Conservation (phyloP, 768 basidiomycete genomes). For the Rhodotorula sphaerocarpa region DNA sequence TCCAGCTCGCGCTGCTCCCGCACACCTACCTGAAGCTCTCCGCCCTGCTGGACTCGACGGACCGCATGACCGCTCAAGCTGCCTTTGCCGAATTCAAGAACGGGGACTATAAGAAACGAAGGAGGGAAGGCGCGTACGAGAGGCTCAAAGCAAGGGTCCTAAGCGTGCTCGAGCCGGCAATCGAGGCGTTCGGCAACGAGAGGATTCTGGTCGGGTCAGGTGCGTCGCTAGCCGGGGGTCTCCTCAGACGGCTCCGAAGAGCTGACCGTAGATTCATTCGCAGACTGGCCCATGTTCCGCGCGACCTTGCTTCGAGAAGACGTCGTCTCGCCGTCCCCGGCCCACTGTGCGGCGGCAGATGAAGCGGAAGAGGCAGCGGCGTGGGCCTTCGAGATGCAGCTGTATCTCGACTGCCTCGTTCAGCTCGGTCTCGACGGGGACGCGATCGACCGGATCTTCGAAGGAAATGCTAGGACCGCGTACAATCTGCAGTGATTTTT, state of each 20-base stretch:
- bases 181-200: constrained; percentile 29
- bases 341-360: background rate
- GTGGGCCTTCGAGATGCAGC: constrained; percentile 29
- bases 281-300: constrained; percentile 36
- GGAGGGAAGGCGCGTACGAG: constrained; percentile 11
- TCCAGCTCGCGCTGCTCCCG: constrained; percentile 27
- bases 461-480: constrained; percentile 15
- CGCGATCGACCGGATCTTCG: constrained; percentile 24
- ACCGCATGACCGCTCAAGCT: background rate
- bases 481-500: constrained; percentile 2
- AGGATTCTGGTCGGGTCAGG: constrained; percentile 14
- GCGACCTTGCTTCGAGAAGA: background rate
- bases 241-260: background rate
- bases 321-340: background rate
- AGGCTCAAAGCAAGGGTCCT: constrained; percentile 10
- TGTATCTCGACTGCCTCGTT: constrained; percentile 28
- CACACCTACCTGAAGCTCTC: constrained; percentile 31
- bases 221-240: background rate
- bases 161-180: constrained; percentile 21
- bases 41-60: constrained; percentile 19
- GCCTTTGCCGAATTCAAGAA: constrained; percentile 21
- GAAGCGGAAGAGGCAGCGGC: constrained; percentile 2
- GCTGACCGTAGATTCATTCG: background rate
- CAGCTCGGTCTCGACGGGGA: constrained; percentile 26
- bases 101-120: constrained; percentile 2